Base-by-base conservation (phyloP, 768 basidiomycete genomes). In the Calvatia gigantea region DNA sequence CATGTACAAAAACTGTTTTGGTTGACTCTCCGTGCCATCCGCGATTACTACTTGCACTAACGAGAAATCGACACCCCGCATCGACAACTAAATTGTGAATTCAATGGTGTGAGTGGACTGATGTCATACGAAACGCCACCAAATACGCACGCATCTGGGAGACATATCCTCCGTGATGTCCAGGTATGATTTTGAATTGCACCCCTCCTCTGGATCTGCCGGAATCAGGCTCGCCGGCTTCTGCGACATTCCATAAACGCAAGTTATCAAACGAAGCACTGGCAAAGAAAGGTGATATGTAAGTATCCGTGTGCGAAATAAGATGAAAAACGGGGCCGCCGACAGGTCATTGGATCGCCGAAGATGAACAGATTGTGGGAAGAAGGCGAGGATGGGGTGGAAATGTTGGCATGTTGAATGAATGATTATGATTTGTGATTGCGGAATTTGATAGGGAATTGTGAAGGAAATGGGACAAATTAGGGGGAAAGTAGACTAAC, bases 11-110 rank as follows among this genome's bases (percentile, higher is more conserved):
- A 9, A 97, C 87, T 12, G 92, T 94, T 61, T 82, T 80, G 7
- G 94, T 95, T 31, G 89, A 89, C 60, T 94, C 92, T 28, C 94
- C 94, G 63, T 89, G 86, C 91, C 93, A 95, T 55, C 94, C 95
- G 57, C 95, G 83, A 67, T 94, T 94, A 47, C 95, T 94, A 61
- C 92, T 94, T 14, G 93, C 90, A 64, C 90, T 94, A 58, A 96
- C 83, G 64, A 98, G 75, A 70, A 94, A 97, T 52, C 86, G 78
- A 8, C 85, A 85, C 6, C 84, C 85, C 39, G 89, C 83, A 75
- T 97, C 95, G 42, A 97, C 78, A 58, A 94, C 95, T 98, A 64
- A 33, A n/a, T 49, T 44, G 28, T 15, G 28, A 23, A 56, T 41
- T n/a, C 3, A 38, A 14, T 3, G 23, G 32, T 41, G n/a, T 31